A percentile compares a stretch with the other conserved stretches of the same genome.
phyloP scores from a whole-genome alignment of 192 early-diverging fungal genomes.

The Coemansia sp. region DNA sequence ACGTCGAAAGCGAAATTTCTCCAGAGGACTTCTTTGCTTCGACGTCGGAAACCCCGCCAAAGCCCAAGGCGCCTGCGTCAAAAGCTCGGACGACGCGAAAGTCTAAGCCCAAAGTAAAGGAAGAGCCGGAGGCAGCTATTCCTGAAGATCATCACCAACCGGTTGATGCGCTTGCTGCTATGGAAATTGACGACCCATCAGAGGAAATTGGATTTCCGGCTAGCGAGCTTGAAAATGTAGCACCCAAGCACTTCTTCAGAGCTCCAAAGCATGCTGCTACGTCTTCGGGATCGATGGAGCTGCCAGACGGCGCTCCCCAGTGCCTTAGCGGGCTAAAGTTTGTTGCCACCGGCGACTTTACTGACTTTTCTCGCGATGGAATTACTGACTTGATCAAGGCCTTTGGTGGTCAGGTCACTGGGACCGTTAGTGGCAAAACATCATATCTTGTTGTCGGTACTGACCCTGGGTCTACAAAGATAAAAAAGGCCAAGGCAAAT shows the following conservation, averaged over 20 bases:
- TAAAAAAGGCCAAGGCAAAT: slow-evolving; percentile 70
- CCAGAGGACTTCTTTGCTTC: slow-evolving; percentile 36
- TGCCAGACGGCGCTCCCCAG: slow-evolving; percentile 70
- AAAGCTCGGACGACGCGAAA: slow-evolving; percentile 6
- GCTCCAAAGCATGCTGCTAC: slow-evolving; percentile 27
- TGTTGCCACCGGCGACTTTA: slow-evolving; percentile 92
- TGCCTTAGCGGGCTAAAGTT: slow-evolving; percentile 75
- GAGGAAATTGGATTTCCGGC: slow-evolving; percentile 32
- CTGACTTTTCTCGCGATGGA: slow-evolving; percentile 71
- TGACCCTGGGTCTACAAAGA: slow-evolving; percentile 83
- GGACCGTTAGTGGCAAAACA: slow-evolving; percentile 76
- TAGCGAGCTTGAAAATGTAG: slow-evolving; percentile 32
- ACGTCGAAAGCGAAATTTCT: slow-evolving; percentile 23
- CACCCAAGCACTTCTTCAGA: slow-evolving; percentile 27
- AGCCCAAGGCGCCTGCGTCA: neutral
- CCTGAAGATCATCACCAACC: neutral
- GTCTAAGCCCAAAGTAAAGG: slow-evolving; percentile 16
- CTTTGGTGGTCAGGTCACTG: slow-evolving; percentile 81
- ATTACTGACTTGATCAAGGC: slow-evolving; percentile 81
- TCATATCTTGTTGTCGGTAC: slow-evolving; percentile 83
- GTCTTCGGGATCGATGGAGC: slow-evolving; percentile 63
- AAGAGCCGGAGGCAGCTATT: neutral
- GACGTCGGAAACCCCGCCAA: neutral
- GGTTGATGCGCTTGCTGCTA: slow-evolving; percentile 1
- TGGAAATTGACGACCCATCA: slow-evolving; percentile 15